Conservation (phyloP, 2,329 filamentous ascomycete genomes). For the Rosellinia necatrix region DNA sequence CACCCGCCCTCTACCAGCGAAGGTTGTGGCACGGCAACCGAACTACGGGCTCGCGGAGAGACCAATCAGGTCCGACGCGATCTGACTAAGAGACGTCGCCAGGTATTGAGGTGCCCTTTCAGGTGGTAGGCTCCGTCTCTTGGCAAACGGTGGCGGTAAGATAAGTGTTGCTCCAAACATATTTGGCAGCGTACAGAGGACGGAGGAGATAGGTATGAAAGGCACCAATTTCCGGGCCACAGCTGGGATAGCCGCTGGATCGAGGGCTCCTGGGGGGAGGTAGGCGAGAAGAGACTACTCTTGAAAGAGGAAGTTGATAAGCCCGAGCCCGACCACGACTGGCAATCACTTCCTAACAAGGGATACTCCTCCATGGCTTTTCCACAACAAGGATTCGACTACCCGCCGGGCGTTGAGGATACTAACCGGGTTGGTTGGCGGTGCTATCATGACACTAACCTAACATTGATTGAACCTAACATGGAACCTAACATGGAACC, state of each 20-base stretch:
- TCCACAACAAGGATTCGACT: background rate
- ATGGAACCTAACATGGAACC: too few species aligned
- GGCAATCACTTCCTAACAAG: slow-evolving; percentile 26
- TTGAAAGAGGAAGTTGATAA: slow-evolving; percentile 29
- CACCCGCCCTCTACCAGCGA: slow-evolving; percentile 21
- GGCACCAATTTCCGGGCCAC: slow-evolving; percentile 14
- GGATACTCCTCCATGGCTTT: slow-evolving; percentile 10
- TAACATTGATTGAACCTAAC: too few species aligned
- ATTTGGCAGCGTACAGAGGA: background rate
- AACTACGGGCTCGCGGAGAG: slow-evolving; percentile 5
- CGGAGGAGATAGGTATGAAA: slow-evolving; percentile 3
- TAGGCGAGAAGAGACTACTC: slow-evolving; percentile 5
- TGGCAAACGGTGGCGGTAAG: slow-evolving; percentile 17
- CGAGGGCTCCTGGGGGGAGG: slow-evolving; percentile 5
- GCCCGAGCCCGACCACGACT: slow-evolving; percentile 13
- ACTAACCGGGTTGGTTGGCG: slow-evolving; percentile 1
- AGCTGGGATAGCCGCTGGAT: slow-evolving; percentile 15
- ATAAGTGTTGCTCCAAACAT: slow-evolving; percentile 18
- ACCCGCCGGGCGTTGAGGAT: background rate
- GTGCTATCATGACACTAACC: background rate
- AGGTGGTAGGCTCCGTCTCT: slow-evolving; percentile 13
- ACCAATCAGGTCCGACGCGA: slow-evolving; percentile 18
- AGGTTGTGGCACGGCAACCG: slow-evolving; percentile 20
- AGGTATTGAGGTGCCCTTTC: slow-evolving; percentile 19
- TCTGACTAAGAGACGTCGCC: slow-evolving; percentile 15